Conservation (phyloP, 78 protist species). For the Dictyostelium capitatum region DNA sequence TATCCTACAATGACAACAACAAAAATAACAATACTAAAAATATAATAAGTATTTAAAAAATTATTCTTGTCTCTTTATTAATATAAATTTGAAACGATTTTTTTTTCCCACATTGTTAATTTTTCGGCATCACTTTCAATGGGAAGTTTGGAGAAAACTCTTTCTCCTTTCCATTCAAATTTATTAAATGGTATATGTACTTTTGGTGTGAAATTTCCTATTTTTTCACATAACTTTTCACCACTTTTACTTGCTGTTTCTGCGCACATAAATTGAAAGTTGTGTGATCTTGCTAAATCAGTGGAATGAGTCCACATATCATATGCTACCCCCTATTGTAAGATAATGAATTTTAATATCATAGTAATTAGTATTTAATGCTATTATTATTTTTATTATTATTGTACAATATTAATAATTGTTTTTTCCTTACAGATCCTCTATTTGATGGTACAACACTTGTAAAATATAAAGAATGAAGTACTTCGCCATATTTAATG, state of each 20-base stretch:
- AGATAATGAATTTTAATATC: neutral
- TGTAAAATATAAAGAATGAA: conserved; percentile 20
- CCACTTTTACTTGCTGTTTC: conserved; percentile 3
- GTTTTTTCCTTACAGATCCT: too few species aligned
- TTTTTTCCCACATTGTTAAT: conserved; percentile 35
- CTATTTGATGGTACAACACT: conserved; percentile 4
- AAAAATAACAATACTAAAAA: too few species aligned
- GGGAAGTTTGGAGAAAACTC: neutral
- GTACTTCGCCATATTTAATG: conserved; percentile 5
- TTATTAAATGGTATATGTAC: neutral
- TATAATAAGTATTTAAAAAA: too few species aligned
- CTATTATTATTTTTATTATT: neutral
- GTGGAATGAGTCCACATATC: neutral
- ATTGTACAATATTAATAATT: too few species aligned
- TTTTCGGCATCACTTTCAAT: neutral
- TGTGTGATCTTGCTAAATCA: conserved; percentile 12
- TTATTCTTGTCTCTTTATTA: too few species aligned
- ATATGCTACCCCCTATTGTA: neutral
- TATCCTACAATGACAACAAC: too few species aligned
- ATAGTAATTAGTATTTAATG: neutral
- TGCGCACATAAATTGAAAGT: conserved; percentile 7
- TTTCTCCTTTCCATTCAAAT: conserved; percentile 11
- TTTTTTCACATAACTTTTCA: conserved; percentile 10
- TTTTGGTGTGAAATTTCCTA: neutral
- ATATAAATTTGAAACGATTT: conserved; percentile 30